phyloP scores from a whole-genome alignment of 306 rosid genomes.

The Ormosia emarginata region DNA sequence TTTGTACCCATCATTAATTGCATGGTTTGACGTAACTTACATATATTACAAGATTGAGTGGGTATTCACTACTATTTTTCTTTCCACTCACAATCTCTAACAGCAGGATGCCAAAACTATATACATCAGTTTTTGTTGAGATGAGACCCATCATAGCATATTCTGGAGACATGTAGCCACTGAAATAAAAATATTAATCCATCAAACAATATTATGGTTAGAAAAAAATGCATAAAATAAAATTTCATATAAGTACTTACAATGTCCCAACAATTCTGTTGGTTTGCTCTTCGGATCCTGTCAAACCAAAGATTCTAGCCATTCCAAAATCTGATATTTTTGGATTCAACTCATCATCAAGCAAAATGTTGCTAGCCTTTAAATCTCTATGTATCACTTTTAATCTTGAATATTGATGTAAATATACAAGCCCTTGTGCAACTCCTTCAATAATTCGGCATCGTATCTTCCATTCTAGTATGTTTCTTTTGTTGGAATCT shows the following conservation, averaged over 20 bases:
- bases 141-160: background rate
- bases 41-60: constrained; percentile 28
- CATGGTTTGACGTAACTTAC: constrained; percentile 7
- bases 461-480: constrained; percentile 20
- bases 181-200: background rate
- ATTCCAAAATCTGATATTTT: constrained; percentile 40
- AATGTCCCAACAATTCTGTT: constrained; percentile 29
- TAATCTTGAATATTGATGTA: constrained; percentile 28
- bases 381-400: constrained; percentile 22
- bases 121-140: constrained; percentile 22
- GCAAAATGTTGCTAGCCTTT: constrained; percentile 27
- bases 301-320: constrained; percentile 27
- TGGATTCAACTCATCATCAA: constrained; percentile 29
- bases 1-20: background rate
- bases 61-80: constrained; percentile 8
- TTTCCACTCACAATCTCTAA: constrained; percentile 19
- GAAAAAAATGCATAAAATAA: background rate
- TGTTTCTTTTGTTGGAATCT: background rate
- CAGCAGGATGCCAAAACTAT: constrained; percentile 22
- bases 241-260: background rate
- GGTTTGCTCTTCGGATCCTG: constrained; percentile 21
- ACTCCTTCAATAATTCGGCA: constrained; percentile 25
- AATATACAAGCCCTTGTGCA: constrained; percentile 32
- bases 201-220: no score
- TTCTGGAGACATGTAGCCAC: constrained; percentile 14